A percentile compares a stretch with the other conserved stretches of the same genome.
These are phyloP conservation scores for Protostelium mycophagum DNA, from an alignment of 78 protist species.

Conservation along the genomic window DNA sequence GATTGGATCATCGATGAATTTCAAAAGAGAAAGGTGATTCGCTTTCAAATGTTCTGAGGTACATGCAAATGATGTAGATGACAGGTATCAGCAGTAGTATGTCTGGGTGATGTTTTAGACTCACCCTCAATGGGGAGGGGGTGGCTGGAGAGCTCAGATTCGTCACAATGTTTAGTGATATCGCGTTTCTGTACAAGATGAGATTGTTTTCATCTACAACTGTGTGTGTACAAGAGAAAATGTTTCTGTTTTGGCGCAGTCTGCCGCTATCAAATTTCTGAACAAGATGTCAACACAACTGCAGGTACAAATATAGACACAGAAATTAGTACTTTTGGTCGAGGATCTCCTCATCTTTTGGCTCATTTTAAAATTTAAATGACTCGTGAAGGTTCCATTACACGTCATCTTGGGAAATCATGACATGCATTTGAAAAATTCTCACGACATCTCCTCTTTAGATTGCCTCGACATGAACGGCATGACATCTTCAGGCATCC, in stretches of 20 bases:
- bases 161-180: no score
- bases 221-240: not conserved
- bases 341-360: not conserved
- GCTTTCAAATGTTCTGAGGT: no score
- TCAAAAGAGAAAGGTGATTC: not conserved
- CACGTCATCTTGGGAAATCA: not conserved
- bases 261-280: not conserved
- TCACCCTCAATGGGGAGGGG: no score
- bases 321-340: no score
- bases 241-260: not conserved
- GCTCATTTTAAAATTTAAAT: not conserved
- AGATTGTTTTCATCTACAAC: no score
- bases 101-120: not conserved
- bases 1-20: not conserved
- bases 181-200: no score
- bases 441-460: not conserved
- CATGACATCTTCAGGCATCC: not conserved
- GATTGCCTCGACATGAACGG: not conserved
- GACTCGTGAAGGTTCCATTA: not conserved
- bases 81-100: not conserved
- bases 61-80: no score
- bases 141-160: no score
- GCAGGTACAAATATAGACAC: no score
- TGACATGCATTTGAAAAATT: not conserved
- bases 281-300: not conserved